Conservation (phyloP, 2,329 filamentous ascomycete genomes). For the Cryphonectria radicalis region DNA sequence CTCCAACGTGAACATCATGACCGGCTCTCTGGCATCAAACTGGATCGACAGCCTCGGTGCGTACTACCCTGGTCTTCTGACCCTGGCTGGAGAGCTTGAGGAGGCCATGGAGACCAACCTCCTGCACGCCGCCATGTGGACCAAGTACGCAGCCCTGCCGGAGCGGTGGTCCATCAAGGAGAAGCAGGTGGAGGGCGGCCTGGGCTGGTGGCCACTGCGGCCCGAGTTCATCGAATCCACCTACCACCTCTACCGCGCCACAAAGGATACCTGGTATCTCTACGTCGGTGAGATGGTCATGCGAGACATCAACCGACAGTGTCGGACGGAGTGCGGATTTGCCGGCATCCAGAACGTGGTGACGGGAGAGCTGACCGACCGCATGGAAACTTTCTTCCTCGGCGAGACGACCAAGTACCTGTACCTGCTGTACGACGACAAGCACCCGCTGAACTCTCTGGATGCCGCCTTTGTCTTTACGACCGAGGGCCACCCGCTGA, state of each 20-base stretch:
- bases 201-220: slow-evolving; percentile 93
- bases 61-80: slow-evolving; percentile 89
- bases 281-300: slow-evolving; percentile 96
- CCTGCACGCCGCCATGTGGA: slow-evolving; percentile 92
- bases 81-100: slow-evolving; percentile 84
- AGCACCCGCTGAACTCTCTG: slow-evolving; percentile 84
- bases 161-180: slow-evolving; percentile 91
- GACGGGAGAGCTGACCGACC: slow-evolving; percentile 83
- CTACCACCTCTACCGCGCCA: slow-evolving; percentile 93
- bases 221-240: slow-evolving; percentile 98
- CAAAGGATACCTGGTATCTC: slow-evolving; percentile 93
- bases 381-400: slow-evolving; percentile 99
- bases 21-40: slow-evolving; percentile 83
- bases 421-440: slow-evolving; percentile 84
- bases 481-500: slow-evolving; percentile 91
- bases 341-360: slow-evolving; percentile 83
- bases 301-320: slow-evolving; percentile 83
- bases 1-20: slow-evolving; percentile 84
- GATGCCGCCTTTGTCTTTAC: slow-evolving; percentile 92
- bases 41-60: slow-evolving; percentile 97
- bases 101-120: slow-evolving; percentile 90
- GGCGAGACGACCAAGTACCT: slow-evolving; percentile 97
- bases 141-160: slow-evolving; percentile 88
- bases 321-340: slow-evolving; percentile 92
- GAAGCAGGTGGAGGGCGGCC: slow-evolving; percentile 80